Conservation (phyloP, 306 rosid species). For the Geum urbanum region DNA sequence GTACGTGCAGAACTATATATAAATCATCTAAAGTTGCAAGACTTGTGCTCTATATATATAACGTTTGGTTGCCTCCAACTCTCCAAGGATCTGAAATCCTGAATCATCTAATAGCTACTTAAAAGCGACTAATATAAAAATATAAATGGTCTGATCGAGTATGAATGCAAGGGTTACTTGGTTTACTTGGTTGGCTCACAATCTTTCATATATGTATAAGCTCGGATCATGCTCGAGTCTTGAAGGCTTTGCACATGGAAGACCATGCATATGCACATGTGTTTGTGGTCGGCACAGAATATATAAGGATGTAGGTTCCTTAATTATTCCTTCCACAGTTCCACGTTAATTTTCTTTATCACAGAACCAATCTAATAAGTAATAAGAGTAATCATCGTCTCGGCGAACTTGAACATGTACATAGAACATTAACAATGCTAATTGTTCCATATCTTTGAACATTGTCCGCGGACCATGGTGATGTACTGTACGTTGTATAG, state of each 20-base stretch:
- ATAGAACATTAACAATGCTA: no score
- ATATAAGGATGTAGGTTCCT: slow-evolving; percentile 10
- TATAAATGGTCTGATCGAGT: no score
- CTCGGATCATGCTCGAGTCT: neutral
- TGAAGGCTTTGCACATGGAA: slow-evolving; percentile 14
- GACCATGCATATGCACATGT: no score
- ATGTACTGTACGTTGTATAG: neutral
- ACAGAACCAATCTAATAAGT: neutral
- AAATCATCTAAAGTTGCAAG: no score
- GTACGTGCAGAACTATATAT: no score
- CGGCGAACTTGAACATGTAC: no score
- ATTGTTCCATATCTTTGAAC: slow-evolving; percentile 8
- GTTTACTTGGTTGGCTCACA: neutral
- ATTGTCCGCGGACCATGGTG: neutral
- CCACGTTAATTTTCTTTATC: neutral
- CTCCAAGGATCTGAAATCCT: no score
- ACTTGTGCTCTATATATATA: no score
- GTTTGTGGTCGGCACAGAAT: neutral
- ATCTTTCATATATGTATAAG: neutral
- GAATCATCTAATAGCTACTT: neutral
- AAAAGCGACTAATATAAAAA: neutral
- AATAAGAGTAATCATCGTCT: no score
- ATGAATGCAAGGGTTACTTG: no score
- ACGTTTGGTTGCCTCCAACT: no score
- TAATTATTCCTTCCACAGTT: neutral